A percentile compares a stretch with the other conserved stretches of the same genome.
Evolutionary conservation across 768 basidiomycete species (phyloP).

Genomic region (Kwoniella mangroviensis): DNA sequence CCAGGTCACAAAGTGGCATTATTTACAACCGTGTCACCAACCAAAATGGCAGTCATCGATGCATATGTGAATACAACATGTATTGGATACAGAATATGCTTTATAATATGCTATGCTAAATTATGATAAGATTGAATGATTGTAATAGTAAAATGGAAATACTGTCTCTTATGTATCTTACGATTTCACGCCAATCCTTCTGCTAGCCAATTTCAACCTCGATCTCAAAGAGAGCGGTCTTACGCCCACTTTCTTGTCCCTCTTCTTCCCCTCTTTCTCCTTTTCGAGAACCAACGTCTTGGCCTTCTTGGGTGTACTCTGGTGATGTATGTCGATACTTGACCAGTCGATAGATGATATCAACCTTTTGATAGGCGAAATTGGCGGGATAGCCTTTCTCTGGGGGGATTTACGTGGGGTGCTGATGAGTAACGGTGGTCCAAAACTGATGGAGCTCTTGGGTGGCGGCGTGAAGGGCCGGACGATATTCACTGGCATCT

Average conservation of each 20-base stretch:
- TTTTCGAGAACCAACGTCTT: background rate
- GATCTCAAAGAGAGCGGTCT: constrained; percentile 31
- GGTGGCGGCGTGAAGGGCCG: background rate
- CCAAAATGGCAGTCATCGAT: no score
- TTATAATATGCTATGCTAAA: no score
- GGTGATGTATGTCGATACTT: background rate
- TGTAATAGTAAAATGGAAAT: background rate
- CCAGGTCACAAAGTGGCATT: no score
- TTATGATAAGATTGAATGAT: background rate
- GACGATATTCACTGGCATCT: background rate
- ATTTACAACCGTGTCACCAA: no score
- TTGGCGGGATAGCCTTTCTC: background rate
- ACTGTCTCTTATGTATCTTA: background rate
- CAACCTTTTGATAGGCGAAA: constrained; percentile 4
- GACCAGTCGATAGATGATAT: constrained; percentile 20
- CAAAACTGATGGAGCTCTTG: background rate
- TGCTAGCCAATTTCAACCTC: constrained; percentile 25
- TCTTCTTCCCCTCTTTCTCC: background rate
- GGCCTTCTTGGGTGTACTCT: background rate
- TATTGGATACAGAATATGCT: no score
- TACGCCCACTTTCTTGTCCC: background rate
- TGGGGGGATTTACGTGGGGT: constrained; percentile 10
- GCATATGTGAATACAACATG: no score
- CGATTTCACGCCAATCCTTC: constrained; percentile 1
- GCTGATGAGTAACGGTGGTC: background rate